Conservation (phyloP, 805 yeast species). For the Candida multigemmis region DNA sequence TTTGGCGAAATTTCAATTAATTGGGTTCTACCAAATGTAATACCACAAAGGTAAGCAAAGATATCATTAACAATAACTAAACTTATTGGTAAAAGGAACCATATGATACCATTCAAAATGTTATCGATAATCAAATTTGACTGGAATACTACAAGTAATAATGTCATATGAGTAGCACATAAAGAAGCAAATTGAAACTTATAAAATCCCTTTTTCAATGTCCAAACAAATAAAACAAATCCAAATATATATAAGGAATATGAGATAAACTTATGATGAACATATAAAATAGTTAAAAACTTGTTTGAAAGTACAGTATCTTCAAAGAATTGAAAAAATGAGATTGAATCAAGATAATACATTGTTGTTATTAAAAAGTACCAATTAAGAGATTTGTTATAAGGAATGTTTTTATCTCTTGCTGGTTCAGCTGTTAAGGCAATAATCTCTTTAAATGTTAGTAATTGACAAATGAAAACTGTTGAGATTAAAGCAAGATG, state of each 20-base stretch:
- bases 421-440: conserved; percentile 79
- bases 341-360: conserved; percentile 83
- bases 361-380: conserved; percentile 82
- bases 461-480: conserved; percentile 65
- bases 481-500: conserved; percentile 71
- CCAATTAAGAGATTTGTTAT: conserved; percentile 84
- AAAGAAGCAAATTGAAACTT: conserved; percentile 91
- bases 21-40: conserved; percentile 90
- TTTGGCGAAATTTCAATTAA: conserved; percentile 91
- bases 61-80: conserved; percentile 91
- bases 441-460: conserved; percentile 88
- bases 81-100: conserved; percentile 91
- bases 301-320: conserved; percentile 43
- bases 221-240: conserved; percentile 81
- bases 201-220: conserved; percentile 81
- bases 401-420: conserved; percentile 71
- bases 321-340: conserved; percentile 60
- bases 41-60: conserved; percentile 94
- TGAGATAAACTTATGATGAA: conserved; percentile 76
- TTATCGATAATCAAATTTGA: conserved; percentile 89
- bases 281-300: conserved; percentile 48
- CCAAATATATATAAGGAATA: conserved; percentile 83
- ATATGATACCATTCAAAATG: conserved; percentile 80
- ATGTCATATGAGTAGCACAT: conserved; percentile 89
- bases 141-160: conserved; percentile 84